Base-by-base conservation (phyloP, 108 stramenopile species). In the Aurantiochytrium sp. region DNA sequence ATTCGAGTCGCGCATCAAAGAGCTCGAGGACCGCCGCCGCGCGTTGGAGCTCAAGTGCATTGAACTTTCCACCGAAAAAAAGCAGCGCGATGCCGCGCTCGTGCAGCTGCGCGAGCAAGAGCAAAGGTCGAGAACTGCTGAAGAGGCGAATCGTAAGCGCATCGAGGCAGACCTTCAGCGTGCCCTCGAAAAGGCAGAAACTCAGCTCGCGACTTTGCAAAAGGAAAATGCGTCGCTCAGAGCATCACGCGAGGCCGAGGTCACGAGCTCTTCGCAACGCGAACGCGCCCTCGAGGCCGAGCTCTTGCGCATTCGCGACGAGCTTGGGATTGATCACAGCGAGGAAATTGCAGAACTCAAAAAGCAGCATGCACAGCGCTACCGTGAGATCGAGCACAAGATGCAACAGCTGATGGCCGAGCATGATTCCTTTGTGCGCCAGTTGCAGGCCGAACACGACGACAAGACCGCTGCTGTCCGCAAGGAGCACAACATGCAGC, bases 401-500 rank as follows among this genome's bases (percentile, higher is more conserved):
- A 83, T 83, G 49, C 45, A 83, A 25, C 76, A 83, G 28, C 76
- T 83, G 6, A 45, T 83, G 6, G 6, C n/a, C 10, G 76, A 83
- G 23, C 76, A 83, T 83, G 76, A 53, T 1, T 19, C 8, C 6
- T 83, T 83, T 35, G 76, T 83, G 45, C 76, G 51, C 6, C 49
- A 53, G 23, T 23, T 83, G 45, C 23, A 83, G 51, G n/a, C n/a
- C n/a, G 51, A 83, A 4, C 76, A 83, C 28, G 23, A 53, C 19
- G 49, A 55, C 45, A 47, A 53, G 23, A 83, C 51, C 45, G 6
- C 49, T 53, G 76, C 76, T 6, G 45, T 83, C 25, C 76, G 76
- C n/a, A 83, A 53, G 51, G 76, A 83, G 76, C 76, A 83, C 28
- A 83, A 83, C 51, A 83, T 83, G 76, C 76, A 83, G 76, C 51